phyloP scores from a whole-genome alignment of 495 filamentous ascomycete species.

The Penicillium crystallinum region DNA sequence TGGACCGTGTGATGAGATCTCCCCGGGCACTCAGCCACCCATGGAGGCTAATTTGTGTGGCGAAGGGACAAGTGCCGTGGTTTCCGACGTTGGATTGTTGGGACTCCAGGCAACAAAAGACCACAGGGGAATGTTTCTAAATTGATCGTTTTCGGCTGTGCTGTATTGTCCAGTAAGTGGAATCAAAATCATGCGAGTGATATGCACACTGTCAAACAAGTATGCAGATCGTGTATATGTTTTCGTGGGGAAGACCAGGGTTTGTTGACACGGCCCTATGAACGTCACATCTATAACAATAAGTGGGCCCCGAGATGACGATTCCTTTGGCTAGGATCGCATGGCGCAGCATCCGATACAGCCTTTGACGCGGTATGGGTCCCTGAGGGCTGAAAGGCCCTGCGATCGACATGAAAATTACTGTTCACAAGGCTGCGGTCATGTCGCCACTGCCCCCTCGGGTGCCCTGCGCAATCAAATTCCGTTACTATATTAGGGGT shows the following conservation, averaged over 20 bases:
- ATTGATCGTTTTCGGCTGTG: slow-evolving; percentile 6
- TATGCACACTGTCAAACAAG: neutral
- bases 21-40: slow-evolving; percentile 2
- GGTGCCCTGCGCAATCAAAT: slow-evolving; percentile 1
- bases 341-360: neutral
- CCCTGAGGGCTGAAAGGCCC: neutral
- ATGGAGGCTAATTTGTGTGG: neutral
- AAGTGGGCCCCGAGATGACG: slow-evolving; percentile 14
- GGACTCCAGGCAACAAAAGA: slow-evolving; percentile 12
- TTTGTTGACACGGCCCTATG: neutral
- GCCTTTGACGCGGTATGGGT: neutral
- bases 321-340: slow-evolving; percentile 1
- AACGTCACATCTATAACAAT: neutral
- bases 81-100: slow-evolving; percentile 4
- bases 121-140: slow-evolving; percentile 1
- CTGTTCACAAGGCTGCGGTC: slow-evolving; percentile 10
- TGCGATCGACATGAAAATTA: slow-evolving; percentile 8
- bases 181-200: slow-evolving; percentile 1
- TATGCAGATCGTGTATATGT: slow-evolving; percentile 3
- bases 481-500: slow-evolving; percentile 15
- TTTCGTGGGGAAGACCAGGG: neutral
- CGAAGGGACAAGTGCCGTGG: neutral
- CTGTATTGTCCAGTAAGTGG: neutral
- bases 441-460: slow-evolving; percentile 10
- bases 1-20: slow-evolving; percentile 7